These are phyloP conservation scores for Populus tremula DNA, from an alignment of 345 rosid species.

Conservation along the genomic window DNA sequence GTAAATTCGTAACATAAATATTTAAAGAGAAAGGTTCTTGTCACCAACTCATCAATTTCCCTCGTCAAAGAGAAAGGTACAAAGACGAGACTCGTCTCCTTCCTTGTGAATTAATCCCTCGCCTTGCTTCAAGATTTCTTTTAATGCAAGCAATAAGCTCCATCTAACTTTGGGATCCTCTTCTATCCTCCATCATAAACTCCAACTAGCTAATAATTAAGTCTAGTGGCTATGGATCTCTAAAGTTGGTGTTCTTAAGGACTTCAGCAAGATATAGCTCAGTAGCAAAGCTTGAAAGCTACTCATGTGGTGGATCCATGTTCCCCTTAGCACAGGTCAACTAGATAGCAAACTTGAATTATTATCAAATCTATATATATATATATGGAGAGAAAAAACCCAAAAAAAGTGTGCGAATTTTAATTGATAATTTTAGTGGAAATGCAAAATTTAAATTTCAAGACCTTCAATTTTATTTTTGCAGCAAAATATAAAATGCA, in stretches of 20 bases:
- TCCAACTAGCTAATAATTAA: not conserved
- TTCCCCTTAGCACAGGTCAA: not conserved
- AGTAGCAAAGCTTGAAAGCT: not conserved
- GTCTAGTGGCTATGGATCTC: not conserved
- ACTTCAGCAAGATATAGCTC: too few relatives aligned
- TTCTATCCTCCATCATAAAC: not conserved
- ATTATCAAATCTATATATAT: too few relatives aligned
- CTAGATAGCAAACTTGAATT: not conserved
- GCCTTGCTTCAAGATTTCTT: slow-evolving; percentile 16
- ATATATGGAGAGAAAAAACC: too few relatives aligned
- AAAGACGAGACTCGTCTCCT: slow-evolving; percentile 28
- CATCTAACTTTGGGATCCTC: slow-evolving; percentile 16
- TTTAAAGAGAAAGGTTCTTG: slow-evolving; percentile 12
- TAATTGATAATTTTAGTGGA: too few relatives aligned
- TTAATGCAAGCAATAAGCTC: slow-evolving; percentile 30
- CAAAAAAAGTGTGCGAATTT: not conserved
- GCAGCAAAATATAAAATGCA: too few relatives aligned
- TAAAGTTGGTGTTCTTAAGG: not conserved
- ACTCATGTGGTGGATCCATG: not conserved
- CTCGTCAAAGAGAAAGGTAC: slow-evolving; percentile 7
- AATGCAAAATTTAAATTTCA: too few relatives aligned
- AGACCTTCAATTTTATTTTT: too few relatives aligned
- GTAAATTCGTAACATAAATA: too few relatives aligned
- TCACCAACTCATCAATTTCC: slow-evolving; percentile 16
- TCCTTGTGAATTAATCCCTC: not conserved